phyloP scores from a whole-genome alignment of 2,329 filamentous ascomycete genomes.

The Incumbomyces delicatus region DNA sequence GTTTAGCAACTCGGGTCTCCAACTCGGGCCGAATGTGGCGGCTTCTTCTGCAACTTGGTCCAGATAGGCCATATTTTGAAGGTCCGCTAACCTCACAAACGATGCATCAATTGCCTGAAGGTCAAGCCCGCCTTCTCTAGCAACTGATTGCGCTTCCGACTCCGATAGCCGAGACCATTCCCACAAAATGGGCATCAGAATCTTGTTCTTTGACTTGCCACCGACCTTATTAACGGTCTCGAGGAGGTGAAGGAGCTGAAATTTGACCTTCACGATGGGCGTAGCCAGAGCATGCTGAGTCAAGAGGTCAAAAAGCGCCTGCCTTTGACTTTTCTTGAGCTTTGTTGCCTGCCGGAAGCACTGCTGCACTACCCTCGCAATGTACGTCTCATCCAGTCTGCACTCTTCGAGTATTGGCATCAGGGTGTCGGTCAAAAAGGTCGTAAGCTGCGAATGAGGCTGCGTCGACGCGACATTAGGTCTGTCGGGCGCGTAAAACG shows the following conservation, averaged over 20 bases:
- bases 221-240: conserved; percentile 64
- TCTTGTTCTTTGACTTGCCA: conserved; percentile 60
- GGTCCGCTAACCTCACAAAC: conserved; percentile 43
- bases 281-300: conserved; percentile 61
- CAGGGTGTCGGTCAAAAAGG: conserved; percentile 46
- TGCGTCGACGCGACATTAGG: background rate
- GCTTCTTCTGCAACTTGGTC: conserved; percentile 22
- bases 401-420: conserved; percentile 74
- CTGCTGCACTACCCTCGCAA: conserved; percentile 54
- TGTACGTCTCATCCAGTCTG: conserved; percentile 64
- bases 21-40: conserved; percentile 11
- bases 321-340: conserved; percentile 53
- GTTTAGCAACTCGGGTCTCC: conserved; percentile 47
- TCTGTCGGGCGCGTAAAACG: background rate
- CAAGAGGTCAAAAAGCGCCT: conserved; percentile 60
- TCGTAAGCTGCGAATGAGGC: background rate
- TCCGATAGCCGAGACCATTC: conserved; percentile 54
- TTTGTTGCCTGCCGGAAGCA: conserved; percentile 37
- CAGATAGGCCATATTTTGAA: conserved; percentile 50
- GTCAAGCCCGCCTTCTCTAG: conserved; percentile 40
- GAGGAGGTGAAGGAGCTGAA: conserved; percentile 60
- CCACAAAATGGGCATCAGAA: conserved; percentile 64
- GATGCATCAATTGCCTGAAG: conserved; percentile 41
- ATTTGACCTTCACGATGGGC: conserved; percentile 59
- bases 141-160: conserved; percentile 43